Conservation (phyloP, 768 basidiomycete genomes). For the Royoungia palumana region DNA sequence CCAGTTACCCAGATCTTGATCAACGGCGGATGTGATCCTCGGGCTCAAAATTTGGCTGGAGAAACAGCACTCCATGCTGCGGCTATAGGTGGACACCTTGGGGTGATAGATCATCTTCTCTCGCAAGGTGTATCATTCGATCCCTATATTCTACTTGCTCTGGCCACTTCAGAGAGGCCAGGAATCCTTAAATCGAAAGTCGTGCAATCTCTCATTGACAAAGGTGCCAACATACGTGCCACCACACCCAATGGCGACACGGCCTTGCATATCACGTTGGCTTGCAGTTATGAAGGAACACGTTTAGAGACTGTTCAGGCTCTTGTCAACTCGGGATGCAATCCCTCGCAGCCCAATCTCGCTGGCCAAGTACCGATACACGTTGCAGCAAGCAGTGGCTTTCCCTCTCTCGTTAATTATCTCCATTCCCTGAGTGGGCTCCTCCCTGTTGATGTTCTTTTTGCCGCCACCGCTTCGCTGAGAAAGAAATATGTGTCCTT, state of each 20-base stretch:
- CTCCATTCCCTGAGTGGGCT: background rate
- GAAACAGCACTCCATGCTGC: constrained; percentile 1
- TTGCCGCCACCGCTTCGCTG: background rate
- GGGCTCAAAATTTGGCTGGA: background rate
- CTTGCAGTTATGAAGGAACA: background rate
- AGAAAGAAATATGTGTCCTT: too few species aligned
- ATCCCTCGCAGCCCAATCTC: background rate
- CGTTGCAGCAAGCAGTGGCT: background rate
- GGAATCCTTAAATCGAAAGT: background rate
- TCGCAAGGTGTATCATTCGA: background rate
- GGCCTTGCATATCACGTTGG: constrained; percentile 1
- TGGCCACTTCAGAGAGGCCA: background rate
- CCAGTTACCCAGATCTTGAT: background rate
- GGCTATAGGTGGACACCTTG: background rate
- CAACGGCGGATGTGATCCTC: background rate
- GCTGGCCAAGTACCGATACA: background rate
- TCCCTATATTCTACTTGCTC: background rate
- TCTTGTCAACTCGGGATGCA: constrained; percentile 1
- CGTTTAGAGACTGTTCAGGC: background rate
- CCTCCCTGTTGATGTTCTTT: background rate
- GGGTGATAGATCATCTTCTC: constrained; percentile 1
- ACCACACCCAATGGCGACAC: background rate
- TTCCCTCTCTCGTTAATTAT: background rate
- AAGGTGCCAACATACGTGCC: background rate
- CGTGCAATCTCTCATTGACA: background rate